Percentiles rank a stretch among this genome's conserved stretches.
These are phyloP conservation scores for Fusarium irregulare DNA, from an alignment of 2,329 filamentous ascomycete genomes.

Conservation along the genomic window DNA sequence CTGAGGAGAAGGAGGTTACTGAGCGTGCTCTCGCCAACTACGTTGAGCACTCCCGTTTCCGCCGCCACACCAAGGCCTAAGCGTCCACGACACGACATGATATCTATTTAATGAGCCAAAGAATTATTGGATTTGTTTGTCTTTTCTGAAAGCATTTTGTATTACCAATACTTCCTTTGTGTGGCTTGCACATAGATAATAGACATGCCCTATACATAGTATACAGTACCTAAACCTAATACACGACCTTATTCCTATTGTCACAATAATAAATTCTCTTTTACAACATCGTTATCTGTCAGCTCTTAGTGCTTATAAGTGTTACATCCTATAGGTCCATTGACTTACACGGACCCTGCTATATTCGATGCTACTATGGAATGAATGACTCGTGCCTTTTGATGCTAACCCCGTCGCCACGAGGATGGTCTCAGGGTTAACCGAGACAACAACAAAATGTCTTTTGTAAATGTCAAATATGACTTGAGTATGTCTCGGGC, in stretches of 20 bases:
- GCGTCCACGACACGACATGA: neutral
- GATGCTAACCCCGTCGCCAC: neutral
- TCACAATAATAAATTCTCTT: neutral
- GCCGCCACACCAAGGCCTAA: constrained; percentile 17
- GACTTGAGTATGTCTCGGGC: neutral
- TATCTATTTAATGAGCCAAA: constrained; percentile 16
- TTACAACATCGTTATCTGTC: neutral
- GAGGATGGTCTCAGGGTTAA: neutral
- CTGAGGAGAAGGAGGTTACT: constrained; percentile 11
- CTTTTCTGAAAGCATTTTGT: constrained; percentile 7
- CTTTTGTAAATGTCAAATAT: neutral
- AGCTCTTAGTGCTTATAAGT: neutral
- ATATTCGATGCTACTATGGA: neutral
- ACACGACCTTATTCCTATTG: neutral
- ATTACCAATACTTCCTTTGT: constrained; percentile 17
- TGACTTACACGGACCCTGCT: neutral
- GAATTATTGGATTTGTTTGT: constrained; percentile 15
- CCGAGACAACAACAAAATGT: neutral
- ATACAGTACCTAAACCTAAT: constrained; percentile 5
- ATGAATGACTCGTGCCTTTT: constrained; percentile 1
- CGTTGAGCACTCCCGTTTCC: constrained; percentile 31
- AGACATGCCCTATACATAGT: constrained; percentile 7
- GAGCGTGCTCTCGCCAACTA: constrained; percentile 21
- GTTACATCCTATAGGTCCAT: constrained; percentile 7
- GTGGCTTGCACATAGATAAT: constrained; percentile 17